Percentiles rank a stretch among this genome's conserved stretches.
Conservation (phyloP, 2,329 filamentous ascomycete genomes). For the Mycocentrospora acerina region DNA sequence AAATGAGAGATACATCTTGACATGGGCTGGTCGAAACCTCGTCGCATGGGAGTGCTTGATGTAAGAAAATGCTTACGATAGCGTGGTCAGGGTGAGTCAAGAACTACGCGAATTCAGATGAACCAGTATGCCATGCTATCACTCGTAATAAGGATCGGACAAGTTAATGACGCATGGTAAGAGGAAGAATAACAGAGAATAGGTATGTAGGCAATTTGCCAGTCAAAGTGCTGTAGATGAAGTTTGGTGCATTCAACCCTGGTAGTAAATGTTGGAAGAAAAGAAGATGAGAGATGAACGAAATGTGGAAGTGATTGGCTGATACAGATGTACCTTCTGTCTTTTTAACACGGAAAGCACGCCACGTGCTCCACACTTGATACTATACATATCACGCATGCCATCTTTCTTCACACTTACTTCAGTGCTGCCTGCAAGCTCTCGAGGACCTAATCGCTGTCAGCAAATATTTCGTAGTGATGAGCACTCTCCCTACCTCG, state of each 20-base stretch:
- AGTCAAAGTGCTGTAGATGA: conserved; percentile 16
- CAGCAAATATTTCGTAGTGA: conserved; percentile 30
- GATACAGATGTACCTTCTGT: conserved; percentile 37
- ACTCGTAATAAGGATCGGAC: conserved; percentile 5
- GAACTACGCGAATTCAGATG: no score
- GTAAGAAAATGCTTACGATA: neutral
- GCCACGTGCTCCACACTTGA: conserved; percentile 26
- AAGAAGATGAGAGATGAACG: conserved; percentile 6
- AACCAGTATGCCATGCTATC: no score
- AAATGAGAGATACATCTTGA: conserved; percentile 19
- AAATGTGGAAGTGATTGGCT: conserved; percentile 24
- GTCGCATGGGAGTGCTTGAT: conserved; percentile 22
- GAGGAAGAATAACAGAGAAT: conserved; percentile 8
- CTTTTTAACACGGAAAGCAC: conserved; percentile 32
- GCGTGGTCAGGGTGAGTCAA: no score
- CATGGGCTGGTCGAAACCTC: conserved; percentile 19
- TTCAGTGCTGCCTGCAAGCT: conserved; percentile 78
- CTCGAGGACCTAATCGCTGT: conserved; percentile 70
- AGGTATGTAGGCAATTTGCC: conserved; percentile 15
- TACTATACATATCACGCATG: conserved; percentile 41
- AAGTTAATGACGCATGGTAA: conserved; percentile 4
- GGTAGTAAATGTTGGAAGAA: conserved; percentile 2
- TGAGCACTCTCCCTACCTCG: conserved; percentile 65
- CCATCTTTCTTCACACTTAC: conserved; percentile 60
- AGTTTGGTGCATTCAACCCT: conserved; percentile 21